These are phyloP conservation scores for Violaceomyces palustris DNA, from an alignment of 1,284 basidiomycete species.

Conservation along the genomic window DNA sequence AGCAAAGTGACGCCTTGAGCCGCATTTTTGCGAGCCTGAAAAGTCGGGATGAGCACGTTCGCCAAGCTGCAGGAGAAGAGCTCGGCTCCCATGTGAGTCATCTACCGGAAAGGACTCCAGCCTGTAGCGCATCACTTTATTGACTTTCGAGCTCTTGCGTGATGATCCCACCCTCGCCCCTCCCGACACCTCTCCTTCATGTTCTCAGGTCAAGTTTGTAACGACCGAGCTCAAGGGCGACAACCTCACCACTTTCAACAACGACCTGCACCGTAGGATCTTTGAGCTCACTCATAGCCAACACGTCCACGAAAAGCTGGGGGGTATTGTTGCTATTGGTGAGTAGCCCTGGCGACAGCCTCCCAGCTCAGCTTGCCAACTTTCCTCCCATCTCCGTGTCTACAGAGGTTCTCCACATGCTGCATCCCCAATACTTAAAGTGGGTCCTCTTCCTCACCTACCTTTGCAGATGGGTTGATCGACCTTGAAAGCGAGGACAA, in stretches of 20 bases:
- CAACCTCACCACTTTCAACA: constrained; percentile 44
- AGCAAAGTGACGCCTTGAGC: constrained; percentile 41
- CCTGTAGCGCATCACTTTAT: no score
- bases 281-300: constrained; percentile 79
- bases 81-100: constrained; percentile 33
- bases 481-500: constrained; percentile 32
- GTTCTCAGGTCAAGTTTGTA: constrained; percentile 26
- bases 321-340: constrained; percentile 78
- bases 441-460: no score
- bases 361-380: no score
- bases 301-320: constrained; percentile 68
- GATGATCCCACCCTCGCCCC: background rate
- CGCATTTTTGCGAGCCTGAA: constrained; percentile 45
- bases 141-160: no score
- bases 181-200: background rate
- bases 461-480: constrained; percentile 20
- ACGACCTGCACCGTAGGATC: constrained; percentile 65
- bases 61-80: constrained; percentile 41
- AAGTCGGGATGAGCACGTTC: constrained; percentile 33
- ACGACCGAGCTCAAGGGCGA: constrained; percentile 47
- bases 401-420: no score
- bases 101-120: no score
- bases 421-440: no score
- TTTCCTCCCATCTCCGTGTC: no score
- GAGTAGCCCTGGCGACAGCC: constrained; percentile 33